These are phyloP conservation scores for Calonectria hawksworthii DNA, from an alignment of 2,329 filamentous ascomycete species.

Conservation along the genomic window DNA sequence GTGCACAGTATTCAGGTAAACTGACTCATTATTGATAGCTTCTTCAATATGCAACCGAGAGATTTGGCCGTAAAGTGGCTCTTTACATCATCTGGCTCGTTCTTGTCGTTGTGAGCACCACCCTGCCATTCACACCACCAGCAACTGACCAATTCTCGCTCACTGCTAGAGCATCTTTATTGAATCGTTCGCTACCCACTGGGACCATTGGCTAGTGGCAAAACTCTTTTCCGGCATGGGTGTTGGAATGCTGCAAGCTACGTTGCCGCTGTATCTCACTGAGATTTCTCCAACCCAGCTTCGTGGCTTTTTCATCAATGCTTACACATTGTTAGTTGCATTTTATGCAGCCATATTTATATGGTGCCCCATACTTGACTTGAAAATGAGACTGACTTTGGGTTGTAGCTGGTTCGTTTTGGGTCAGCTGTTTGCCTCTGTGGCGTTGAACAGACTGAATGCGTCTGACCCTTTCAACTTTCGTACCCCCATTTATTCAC, in stretches of 20 bases:
- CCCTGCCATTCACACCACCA: too few species aligned
- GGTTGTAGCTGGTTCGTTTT: conserved; percentile 30
- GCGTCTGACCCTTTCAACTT: conserved; percentile 28
- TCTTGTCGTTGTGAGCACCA: conserved; percentile 21
- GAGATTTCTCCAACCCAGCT: conserved; percentile 34
- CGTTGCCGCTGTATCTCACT: conserved; percentile 32
- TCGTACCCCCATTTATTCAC: conserved; percentile 30
- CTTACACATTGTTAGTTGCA: conserved; percentile 29
- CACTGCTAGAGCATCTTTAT: conserved; percentile 20
- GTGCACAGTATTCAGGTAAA: neutral
- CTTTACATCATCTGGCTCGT: conserved; percentile 27
- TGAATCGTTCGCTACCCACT: conserved; percentile 27
- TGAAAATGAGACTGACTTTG: neutral
- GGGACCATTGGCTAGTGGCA: conserved; percentile 34
- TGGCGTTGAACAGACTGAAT: conserved; percentile 31
- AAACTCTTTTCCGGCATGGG: conserved; percentile 35
- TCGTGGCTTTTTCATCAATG: conserved; percentile 32
- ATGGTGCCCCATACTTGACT: neutral
- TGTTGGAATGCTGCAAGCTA: conserved; percentile 33
- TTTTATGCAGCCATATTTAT: neutral
- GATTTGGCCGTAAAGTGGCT: conserved; percentile 28
- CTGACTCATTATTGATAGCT: neutral
- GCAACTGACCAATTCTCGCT: neutral
- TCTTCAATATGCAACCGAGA: conserved; percentile 30
- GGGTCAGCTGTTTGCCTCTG: conserved; percentile 31